Evolutionary conservation across 1,284 basidiomycete genomes (phyloP).

Genomic region (Fistulina hepatica): DNA sequence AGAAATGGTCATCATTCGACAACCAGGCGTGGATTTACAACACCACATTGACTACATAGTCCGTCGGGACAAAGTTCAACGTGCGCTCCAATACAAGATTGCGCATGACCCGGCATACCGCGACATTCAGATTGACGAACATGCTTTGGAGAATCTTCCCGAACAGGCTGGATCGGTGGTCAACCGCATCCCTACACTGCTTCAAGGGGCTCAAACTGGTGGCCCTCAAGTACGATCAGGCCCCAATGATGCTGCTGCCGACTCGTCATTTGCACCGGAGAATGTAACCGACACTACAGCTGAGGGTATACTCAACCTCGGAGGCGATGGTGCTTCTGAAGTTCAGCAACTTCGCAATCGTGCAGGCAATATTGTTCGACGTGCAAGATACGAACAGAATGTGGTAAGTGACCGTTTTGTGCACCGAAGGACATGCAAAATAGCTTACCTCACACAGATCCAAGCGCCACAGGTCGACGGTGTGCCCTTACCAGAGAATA

Average conservation of each 20-base stretch:
- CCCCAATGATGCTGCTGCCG: background rate
- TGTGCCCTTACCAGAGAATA: constrained; percentile 9
- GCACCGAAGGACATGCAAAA: background rate
- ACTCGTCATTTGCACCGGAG: background rate
- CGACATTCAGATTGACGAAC: constrained; percentile 6
- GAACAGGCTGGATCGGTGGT: constrained; percentile 9
- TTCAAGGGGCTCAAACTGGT: constrained; percentile 5
- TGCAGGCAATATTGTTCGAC: constrained; percentile 1
- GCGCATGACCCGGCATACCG: constrained; percentile 9
- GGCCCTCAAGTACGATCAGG: background rate
- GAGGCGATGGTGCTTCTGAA: background rate
- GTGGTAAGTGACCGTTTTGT: constrained; percentile 4
- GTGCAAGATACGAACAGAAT: constrained; percentile 7
- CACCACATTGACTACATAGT: constrained; percentile 13
- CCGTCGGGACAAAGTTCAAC: constrained; percentile 12
- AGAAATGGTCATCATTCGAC: constrained; percentile 14
- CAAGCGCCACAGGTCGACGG: constrained; percentile 7
- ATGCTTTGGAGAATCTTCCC: constrained; percentile 6
- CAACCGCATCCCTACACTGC: constrained; percentile 8
- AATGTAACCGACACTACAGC: constrained; percentile 1
- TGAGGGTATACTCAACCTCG: constrained; percentile 8
- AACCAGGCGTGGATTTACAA: constrained; percentile 9
- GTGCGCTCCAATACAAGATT: constrained; percentile 10
- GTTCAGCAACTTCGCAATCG: constrained; percentile 1
- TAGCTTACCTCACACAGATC: constrained; percentile 4